Evolutionary conservation across 108 stramenopile genomes (phyloP).

Genomic region (Conticribra weissflogii): DNA sequence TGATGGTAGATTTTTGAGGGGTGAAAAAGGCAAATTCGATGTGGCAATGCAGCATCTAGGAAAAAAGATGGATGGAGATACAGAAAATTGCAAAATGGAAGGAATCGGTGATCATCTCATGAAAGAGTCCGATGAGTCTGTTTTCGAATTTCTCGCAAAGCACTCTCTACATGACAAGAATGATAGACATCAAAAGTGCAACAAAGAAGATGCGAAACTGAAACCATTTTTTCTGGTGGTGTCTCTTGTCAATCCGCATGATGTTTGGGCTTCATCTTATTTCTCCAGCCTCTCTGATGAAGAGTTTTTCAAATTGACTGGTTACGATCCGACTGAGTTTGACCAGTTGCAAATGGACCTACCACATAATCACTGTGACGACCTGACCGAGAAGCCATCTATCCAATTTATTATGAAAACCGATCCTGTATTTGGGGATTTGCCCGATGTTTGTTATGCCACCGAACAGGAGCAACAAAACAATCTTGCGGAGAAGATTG

Average conservation of each 20-base stretch:
- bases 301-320: conserved; percentile 49
- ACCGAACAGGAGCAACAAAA: not conserved
- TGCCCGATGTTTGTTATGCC: conserved; percentile 9
- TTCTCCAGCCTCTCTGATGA: conserved; percentile 45
- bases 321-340: conserved; percentile 39
- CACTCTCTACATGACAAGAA: not conserved
- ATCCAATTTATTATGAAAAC: conserved; percentile 20
- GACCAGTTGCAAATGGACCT: conserved; percentile 29
- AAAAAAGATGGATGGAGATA: not conserved
- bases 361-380: conserved; percentile 32
- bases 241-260: conserved; percentile 68
- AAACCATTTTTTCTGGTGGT: conserved; percentile 64
- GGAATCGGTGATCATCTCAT: not conserved
- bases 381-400: conserved; percentile 29
- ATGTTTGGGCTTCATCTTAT: conserved; percentile 60
- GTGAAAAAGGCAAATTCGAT: conserved; percentile 40
- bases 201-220: no score
- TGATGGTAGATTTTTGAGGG: conserved; percentile 58
- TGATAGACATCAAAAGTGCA: not conserved
- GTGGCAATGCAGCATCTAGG: conserved; percentile 8
- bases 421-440: conserved; percentile 28
- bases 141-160: not conserved
- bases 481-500: not conserved
- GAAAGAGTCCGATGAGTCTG: not conserved
- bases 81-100: not conserved